Evolutionary conservation across 2,329 filamentous ascomycete species (phyloP), one percentile per base, ranked within the genome.

Genomic region (Hymenoscyphus occultus): DNA sequence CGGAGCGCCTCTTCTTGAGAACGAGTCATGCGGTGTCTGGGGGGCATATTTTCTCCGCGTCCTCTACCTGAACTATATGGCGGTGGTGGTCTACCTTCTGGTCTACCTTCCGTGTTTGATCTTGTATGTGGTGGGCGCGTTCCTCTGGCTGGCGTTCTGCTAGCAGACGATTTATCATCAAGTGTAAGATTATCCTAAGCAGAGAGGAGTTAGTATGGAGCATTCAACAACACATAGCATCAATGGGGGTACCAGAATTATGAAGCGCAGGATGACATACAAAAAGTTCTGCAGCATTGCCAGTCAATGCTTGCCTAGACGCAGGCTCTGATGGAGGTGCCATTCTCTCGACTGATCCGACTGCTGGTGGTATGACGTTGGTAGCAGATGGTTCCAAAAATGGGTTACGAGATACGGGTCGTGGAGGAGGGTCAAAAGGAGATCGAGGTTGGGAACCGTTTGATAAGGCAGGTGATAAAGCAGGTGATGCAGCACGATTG

Each of bases 401-500:
- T 42, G 90, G 90, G 72, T 93, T 93, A 76, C 86, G 85, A 71
- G 90, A 92, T 65, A 86, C 78, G 64, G 88, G 88, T 74, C 88
- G 84, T 71, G 72, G 75, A 71, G 81, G 78, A 71, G 81, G 79
- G 68, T 86, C 85, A 74, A 87, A 86, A 67, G 84, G 87, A 69
- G 84, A 88, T 68, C 77, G 78, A 71, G 79, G 80, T 77, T 71
- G 74, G 16, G 60, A 62, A n/a, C 60, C 60, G 74, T 72, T 74
- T 69, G 73, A 80, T 72, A 74, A 74, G 74, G 78, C 76, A 60
- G 85, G 88, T 69, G 89, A 91, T 72, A 74, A 75, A 74, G 78
- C 76, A 60, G 85, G 88, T 69, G 89, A 91, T 45, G 82, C 81
- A 69, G 88, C 86, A 74, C 89, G 86, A 77, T 91, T 91, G 80